These are phyloP conservation scores for Gleditsia sinensis DNA, from an alignment of 306 rosid species.

Conservation along the genomic window DNA sequence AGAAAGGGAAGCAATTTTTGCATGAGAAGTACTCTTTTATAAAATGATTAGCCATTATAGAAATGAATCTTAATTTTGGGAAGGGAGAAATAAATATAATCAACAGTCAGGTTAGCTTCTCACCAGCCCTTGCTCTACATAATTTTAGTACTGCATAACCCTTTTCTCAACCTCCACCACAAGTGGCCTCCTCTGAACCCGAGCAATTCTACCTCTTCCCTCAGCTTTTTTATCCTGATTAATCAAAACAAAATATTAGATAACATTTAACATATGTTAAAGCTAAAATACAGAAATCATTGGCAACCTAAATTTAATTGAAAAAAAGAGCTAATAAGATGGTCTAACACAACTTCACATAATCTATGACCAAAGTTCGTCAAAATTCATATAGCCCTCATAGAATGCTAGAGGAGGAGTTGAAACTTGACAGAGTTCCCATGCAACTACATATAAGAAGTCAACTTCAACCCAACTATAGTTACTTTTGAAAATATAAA, in stretches of 20 bases:
- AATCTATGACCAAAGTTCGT: neutral
- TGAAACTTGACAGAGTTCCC: too few species aligned
- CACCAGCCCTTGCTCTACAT: constrained; percentile 68
- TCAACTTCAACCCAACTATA: neutral
- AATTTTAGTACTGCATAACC: constrained; percentile 68
- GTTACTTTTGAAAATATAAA: neutral
- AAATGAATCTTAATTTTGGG: constrained; percentile 7
- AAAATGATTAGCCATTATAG: constrained; percentile 5
- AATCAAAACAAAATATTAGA: constrained; percentile 14
- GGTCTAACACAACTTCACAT: neutral
- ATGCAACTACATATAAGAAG: too few species aligned
- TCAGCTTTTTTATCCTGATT: constrained; percentile 91
- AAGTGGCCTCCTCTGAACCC: constrained; percentile 82
- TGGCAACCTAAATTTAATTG: neutral
- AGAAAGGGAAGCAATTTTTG: neutral
- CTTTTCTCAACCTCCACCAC: constrained; percentile 81
- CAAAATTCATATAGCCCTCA: too few species aligned
- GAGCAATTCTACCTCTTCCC: constrained; percentile 92
- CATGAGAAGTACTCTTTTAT: neutral
- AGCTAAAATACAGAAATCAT: neutral
- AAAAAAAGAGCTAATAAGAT: neutral
- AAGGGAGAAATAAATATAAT: constrained; percentile 20
- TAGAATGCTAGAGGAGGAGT: too few species aligned
- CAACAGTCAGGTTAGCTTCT: constrained; percentile 37
- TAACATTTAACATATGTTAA: neutral